Evolutionary conservation across 2,329 filamentous ascomycete genomes (phyloP).

Genomic region (Trematosphaeria pertusa): DNA sequence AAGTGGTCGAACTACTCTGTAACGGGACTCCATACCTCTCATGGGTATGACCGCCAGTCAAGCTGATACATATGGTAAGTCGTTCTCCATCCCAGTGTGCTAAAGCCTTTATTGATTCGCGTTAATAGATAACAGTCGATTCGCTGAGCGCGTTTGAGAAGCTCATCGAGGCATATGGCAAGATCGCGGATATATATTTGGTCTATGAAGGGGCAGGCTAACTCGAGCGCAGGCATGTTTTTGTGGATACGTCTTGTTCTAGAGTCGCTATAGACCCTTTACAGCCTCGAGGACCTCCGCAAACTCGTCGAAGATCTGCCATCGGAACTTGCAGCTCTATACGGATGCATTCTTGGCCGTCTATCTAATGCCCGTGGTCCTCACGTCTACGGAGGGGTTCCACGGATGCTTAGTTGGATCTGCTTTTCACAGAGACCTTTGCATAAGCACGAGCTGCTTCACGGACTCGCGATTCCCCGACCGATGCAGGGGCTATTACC

Average conservation of each 20-base stretch:
- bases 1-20: conserved; percentile 52
- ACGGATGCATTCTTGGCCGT: conserved; percentile 12
- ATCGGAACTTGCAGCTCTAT: conserved; percentile 12
- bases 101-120: not conserved
- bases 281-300: conserved; percentile 10
- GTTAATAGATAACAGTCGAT: conserved; percentile 30
- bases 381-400: conserved; percentile 5
- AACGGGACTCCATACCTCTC: conserved; percentile 56
- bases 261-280: conserved; percentile 6
- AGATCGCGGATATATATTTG: conserved; percentile 45
- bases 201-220: conserved; percentile 6
- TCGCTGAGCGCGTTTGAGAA: conserved; percentile 51
- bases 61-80: conserved; percentile 19
- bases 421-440: conserved; percentile 17
- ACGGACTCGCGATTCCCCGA: conserved; percentile 7
- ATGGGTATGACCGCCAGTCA: conserved; percentile 51
- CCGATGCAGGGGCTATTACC: conserved; percentile 4
- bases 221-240: conserved; percentile 19
- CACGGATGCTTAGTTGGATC: conserved; percentile 24
- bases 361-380: conserved; percentile 8
- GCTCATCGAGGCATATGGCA: conserved; percentile 51
- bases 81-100: not conserved
- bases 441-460: conserved; percentile 16
- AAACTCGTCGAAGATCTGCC: conserved; percentile 17
- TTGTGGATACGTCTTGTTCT: conserved; percentile 20